phyloP scores from a whole-genome alignment of 169 alveolate species.

The Theileria annulata region DNA sequence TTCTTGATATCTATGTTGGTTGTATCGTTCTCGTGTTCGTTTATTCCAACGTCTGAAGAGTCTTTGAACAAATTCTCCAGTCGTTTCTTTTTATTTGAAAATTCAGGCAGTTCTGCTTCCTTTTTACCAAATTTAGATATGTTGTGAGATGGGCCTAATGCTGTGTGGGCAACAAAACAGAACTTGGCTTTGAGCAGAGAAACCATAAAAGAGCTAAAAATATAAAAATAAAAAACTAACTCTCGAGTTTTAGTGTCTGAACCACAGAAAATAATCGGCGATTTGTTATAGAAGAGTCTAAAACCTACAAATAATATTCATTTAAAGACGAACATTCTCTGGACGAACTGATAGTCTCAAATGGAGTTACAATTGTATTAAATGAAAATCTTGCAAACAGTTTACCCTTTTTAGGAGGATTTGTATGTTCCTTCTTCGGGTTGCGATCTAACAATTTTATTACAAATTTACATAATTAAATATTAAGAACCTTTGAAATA shows the following conservation, averaged over 20 bases:
- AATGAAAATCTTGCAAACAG: conserved; percentile 55
- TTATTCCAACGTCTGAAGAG: conserved; percentile 19
- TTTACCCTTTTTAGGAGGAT: conserved; percentile 33
- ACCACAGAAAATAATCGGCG: conserved; percentile 58
- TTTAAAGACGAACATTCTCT: conserved; percentile 26
- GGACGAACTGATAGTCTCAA: conserved; percentile 47
- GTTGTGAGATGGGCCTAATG: conserved; percentile 20
- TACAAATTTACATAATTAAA: neutral
- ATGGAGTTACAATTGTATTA: conserved; percentile 52
- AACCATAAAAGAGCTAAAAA: conserved; percentile 43
- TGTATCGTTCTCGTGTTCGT: conserved; percentile 27
- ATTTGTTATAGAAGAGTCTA: conserved; percentile 43
- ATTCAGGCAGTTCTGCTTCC: conserved; percentile 37
- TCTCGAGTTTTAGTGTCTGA: conserved; percentile 46
- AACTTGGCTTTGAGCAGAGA: conserved; percentile 54
- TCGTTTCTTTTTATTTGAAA: conserved; percentile 37
- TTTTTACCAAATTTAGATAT: conserved; percentile 21
- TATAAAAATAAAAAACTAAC: conserved; percentile 7
- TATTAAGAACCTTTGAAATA: conserved; percentile 23
- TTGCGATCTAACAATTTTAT: conserved; percentile 11
- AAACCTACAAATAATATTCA: conserved; percentile 11
- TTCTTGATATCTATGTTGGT: conserved; percentile 57
- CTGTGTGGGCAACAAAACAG: conserved; percentile 56
- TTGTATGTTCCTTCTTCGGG: neutral
- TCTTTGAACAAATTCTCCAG: conserved; percentile 29